Evolutionary conservation across 352 stramenopile species (phyloP).

Genomic region (Pythium pectinolyticum): DNA sequence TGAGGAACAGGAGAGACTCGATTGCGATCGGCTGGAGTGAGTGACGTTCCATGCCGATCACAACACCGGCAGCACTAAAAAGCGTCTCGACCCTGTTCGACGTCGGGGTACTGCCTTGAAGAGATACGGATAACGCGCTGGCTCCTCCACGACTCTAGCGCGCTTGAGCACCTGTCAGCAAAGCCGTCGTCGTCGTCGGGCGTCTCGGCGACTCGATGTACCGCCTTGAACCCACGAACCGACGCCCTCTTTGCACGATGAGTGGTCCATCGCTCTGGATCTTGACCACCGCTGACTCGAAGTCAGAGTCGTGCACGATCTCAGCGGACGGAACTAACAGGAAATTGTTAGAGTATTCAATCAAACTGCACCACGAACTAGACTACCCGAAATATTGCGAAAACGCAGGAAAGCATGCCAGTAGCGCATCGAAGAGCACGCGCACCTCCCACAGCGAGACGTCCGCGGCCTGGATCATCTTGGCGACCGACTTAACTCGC

Average conservation of each 20-base stretch:
- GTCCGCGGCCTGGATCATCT: neutral
- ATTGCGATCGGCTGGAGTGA: neutral
- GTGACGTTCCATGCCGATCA: neutral
- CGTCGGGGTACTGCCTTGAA: too few species aligned
- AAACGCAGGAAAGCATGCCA: neutral
- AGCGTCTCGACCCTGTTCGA: too few species aligned
- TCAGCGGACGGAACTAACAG: neutral
- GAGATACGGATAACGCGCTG: too few species aligned
- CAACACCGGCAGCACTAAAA: neutral
- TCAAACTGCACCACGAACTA: too few species aligned
- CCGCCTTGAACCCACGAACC: too few species aligned
- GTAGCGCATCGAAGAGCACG: constrained; percentile 6
- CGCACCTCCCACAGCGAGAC: constrained; percentile 5
- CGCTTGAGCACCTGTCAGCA: too few species aligned
- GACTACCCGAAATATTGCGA: too few species aligned
- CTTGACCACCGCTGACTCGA: neutral
- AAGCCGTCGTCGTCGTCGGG: too few species aligned
- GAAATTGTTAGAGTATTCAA: too few species aligned
- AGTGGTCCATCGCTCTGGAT: neutral
- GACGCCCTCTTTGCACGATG: too few species aligned
- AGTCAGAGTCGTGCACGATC: neutral
- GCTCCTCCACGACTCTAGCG: too few species aligned
- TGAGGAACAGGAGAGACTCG: neutral
- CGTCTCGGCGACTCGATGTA: too few species aligned
- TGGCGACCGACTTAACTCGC: constrained; percentile 8